Percentiles rank a stretch among this genome's conserved stretches.
phyloP scores from a whole-genome alignment of 2,329 filamentous ascomycete species.

The Diplodia scrobiculata region DNA sequence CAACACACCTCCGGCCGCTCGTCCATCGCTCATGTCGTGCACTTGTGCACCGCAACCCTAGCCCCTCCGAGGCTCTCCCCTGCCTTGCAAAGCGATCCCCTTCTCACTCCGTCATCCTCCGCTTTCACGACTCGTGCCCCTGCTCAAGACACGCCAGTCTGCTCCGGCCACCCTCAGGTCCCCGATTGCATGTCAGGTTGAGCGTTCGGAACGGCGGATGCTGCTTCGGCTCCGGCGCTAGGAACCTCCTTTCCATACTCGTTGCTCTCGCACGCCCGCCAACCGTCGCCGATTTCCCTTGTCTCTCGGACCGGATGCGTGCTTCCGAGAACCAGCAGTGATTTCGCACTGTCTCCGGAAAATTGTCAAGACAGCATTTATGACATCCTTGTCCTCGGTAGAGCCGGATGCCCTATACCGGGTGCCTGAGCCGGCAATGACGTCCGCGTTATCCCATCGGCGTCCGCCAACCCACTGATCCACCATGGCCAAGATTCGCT shows the following conservation, averaged over 20 bases:
- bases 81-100: too few species aligned
- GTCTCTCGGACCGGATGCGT: background rate
- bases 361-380: background rate
- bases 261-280: too few species aligned
- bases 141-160: background rate
- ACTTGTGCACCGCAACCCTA: background rate
- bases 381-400: background rate
- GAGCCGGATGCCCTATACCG: background rate
- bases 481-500: background rate
- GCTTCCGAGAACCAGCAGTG: background rate
- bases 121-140: background rate
- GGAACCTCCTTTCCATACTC: too few species aligned
- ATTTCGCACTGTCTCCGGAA: background rate
- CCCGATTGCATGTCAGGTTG: background rate
- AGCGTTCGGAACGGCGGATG: background rate
- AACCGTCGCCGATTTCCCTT: background rate
- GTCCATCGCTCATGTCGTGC: background rate
- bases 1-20: background rate
- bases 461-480: background rate
- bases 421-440: background rate
- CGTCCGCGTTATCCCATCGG: background rate
- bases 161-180: background rate
- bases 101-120: background rate
- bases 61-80: too few species aligned
- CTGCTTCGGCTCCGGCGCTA: too few species aligned